These are phyloP conservation scores for Clitoria ternatea DNA, from an alignment of 306 rosid genomes.

Conservation along the genomic window DNA sequence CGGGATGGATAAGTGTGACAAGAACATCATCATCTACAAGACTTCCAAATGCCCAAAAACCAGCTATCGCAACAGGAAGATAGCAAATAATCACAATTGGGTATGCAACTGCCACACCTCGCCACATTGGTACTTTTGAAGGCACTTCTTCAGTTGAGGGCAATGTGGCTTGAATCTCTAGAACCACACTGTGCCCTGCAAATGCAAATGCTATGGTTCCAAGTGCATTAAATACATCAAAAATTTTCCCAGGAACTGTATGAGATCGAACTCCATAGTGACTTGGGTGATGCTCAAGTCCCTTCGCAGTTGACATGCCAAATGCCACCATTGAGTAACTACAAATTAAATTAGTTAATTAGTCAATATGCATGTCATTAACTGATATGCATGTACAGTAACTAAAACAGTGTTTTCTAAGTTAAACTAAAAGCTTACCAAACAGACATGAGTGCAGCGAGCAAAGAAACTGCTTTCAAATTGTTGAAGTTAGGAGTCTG, in stretches of 20 bases:
- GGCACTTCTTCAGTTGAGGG: constrained; percentile 53
- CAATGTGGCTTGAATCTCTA: constrained; percentile 74
- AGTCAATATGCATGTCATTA: no score
- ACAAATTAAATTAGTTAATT: no score
- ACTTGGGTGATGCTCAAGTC: constrained; percentile 4
- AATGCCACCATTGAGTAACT: constrained; percentile 54
- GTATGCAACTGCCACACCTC: constrained; percentile 51
- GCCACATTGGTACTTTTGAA: constrained; percentile 69
- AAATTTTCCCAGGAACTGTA: constrained; percentile 7
- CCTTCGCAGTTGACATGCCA: constrained; percentile 31
- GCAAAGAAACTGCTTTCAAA: constrained; percentile 46
- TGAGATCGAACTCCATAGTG: constrained; percentile 38
- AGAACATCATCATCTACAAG: constrained; percentile 58
- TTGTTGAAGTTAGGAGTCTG: constrained; percentile 65
- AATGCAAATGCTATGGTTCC: constrained; percentile 73
- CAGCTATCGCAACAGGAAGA: constrained; percentile 41
- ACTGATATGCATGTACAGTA: no score
- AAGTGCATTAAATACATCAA: constrained; percentile 50
- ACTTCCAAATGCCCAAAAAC: constrained; percentile 71
- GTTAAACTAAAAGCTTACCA: constrained; percentile 20
- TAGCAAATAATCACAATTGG: constrained; percentile 46
- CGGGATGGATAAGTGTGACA: constrained; percentile 50
- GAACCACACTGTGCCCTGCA: constrained; percentile 61
- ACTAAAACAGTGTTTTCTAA: no score
- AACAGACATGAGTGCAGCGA: constrained; percentile 60